A percentile compares a stretch with the other conserved stretches of the same genome.
These are phyloP conservation scores for Cymbopogon flexuosus DNA, from an alignment of 202 grass and related monocot genomes.

Conservation along the genomic window DNA sequence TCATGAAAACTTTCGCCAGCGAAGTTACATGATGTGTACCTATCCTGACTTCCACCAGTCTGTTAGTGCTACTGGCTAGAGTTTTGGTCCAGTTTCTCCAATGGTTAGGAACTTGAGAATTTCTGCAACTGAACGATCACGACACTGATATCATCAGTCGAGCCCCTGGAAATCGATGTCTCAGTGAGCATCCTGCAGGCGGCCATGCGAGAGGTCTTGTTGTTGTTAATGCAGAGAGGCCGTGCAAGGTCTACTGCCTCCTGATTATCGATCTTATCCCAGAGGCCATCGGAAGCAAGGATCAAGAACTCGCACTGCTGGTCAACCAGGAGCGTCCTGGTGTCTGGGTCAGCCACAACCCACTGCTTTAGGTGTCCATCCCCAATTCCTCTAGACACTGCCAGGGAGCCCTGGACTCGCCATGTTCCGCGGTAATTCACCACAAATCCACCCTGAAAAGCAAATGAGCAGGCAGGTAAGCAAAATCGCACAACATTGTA, in stretches of 20 bases:
- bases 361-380: constrained; percentile 86
- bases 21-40: constrained; percentile 33
- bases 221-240: constrained; percentile 36
- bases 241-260: constrained; percentile 66
- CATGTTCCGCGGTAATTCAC: constrained; percentile 81
- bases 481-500: neutral
- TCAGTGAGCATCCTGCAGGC: constrained; percentile 75
- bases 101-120: constrained; percentile 33
- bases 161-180: constrained; percentile 56
- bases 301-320: constrained; percentile 79
- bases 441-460: constrained; percentile 79
- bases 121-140: constrained; percentile 68
- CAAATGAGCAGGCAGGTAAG: constrained; percentile 12
- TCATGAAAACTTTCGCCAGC: constrained; percentile 48
- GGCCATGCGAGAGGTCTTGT: constrained; percentile 40
- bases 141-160: constrained; percentile 69
- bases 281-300: constrained; percentile 87
- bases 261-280: constrained; percentile 81
- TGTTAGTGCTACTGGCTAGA: constrained; percentile 37
- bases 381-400: constrained; percentile 79
- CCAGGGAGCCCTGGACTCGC: constrained; percentile 87
- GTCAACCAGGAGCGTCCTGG: constrained; percentile 50
- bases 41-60: constrained; percentile 23
- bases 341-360: constrained; percentile 83
- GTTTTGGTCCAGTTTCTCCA: neutral